phyloP scores from a whole-genome alignment of 73 alveolate genomes.

The Paramecium caudatum region DNA sequence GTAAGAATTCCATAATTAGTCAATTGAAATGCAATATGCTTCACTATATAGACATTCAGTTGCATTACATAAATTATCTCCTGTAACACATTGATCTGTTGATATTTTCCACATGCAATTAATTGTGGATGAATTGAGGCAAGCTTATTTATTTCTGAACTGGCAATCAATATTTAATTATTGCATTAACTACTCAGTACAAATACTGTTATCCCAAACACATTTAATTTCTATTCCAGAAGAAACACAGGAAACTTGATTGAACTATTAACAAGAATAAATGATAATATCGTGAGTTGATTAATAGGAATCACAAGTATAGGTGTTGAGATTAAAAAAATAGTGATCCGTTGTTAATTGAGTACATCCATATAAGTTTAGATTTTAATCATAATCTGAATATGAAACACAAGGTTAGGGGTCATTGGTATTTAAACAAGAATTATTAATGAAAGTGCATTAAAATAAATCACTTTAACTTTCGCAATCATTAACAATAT shows the following conservation, averaged over 20 bases:
- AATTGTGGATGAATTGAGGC: not conserved
- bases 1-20: not conserved
- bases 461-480: not conserved
- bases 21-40: not conserved
- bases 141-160: not conserved
- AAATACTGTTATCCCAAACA: not conserved
- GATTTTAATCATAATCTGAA: not conserved
- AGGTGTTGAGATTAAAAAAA: not conserved
- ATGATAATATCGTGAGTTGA: not conserved
- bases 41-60: not conserved
- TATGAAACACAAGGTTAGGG: too few relatives aligned
- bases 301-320: not conserved
- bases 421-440: slow-evolving; percentile 15
- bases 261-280: not conserved
- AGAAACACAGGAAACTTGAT: not conserved
- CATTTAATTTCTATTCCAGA: not conserved
- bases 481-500: not conserved
- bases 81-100: not conserved
- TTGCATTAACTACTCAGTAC: not conserved
- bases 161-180: not conserved
- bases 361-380: not conserved
- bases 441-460: not conserved
- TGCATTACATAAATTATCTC: not conserved
- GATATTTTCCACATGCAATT: not conserved
- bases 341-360: not conserved